Base-by-base conservation (phyloP, 2,329 filamentous ascomycete genomes). In the Colletotrichum falcatum region DNA sequence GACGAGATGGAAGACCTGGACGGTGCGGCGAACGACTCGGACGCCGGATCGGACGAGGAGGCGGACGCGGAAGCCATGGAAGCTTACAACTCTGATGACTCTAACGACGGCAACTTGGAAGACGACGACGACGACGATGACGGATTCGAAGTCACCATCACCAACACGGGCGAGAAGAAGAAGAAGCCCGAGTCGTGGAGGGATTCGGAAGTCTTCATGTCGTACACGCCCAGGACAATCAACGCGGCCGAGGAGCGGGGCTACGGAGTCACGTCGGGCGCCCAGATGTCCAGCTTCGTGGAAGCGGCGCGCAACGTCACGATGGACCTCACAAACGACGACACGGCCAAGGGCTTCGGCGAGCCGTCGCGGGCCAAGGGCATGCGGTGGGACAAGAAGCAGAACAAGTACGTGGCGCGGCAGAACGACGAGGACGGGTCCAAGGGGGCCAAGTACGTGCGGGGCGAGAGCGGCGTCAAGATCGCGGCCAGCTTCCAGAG, bases 381-480 rank as follows among this genome's bases (percentile, higher is more conserved):
- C 48, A 91, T 97, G 90, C 92, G 96, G 74, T 99, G 96, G 96
- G 96, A 99, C 84, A 95, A 97, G 85, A 97, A 97, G 81, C 89
- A 90, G 77, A 97, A 93, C 83, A 98, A 98, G 83, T 99, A 98
- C 83, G 95, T 99, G 44, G 87, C 93, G 16, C 90, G 93, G 44
- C 90, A 90, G 75, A 98, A 99, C 85, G 96, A 99, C 82, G 93
- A 97, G 75, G 97, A 99, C 82, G 96, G 96, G 48, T 97, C 85
- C 75, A 91, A 91, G 78, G 88, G 88, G 58, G 80, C 83, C 70
- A 88, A 87, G 78, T 91, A 98, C 83, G 91, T 98, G 66, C 88
- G 89, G 73, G 95, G 96, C 76, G 96, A 99, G 83, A 94, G 90
- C 77, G 96, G 96, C 65, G 94, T 95, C 84, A 98, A 98, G 85